Conservation (phyloP, 352 stramenopile genomes). For the Thalassiosira allenii region DNA sequence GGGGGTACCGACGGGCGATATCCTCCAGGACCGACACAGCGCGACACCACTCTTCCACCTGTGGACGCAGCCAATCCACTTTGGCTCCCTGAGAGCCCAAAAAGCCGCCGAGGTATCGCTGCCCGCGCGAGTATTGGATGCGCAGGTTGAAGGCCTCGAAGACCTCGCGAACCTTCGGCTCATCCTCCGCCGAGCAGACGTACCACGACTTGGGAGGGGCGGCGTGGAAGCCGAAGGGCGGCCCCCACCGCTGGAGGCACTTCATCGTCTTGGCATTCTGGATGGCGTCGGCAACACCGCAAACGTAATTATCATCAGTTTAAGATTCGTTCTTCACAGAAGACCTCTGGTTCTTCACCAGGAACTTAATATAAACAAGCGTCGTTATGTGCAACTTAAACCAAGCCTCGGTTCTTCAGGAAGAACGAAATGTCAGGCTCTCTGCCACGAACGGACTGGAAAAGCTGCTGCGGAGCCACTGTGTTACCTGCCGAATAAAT, state of each 20-base stretch:
- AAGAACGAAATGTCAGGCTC: slow-evolving; percentile 85
- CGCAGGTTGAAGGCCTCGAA: slow-evolving; percentile 7
- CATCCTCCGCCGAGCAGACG: slow-evolving; percentile 27
- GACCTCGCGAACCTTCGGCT: not conserved
- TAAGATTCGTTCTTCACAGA: no score
- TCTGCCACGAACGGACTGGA: slow-evolving; percentile 76
- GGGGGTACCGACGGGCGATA: no score
- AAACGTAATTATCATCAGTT: no score
- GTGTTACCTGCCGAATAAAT: slow-evolving; percentile 84
- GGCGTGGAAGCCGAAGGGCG: not conserved
- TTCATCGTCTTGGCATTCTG: no score
- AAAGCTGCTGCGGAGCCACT: slow-evolving; percentile 75
- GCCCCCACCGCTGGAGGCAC: no score
- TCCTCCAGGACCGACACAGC: not conserved
- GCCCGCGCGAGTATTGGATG: slow-evolving; percentile 23
- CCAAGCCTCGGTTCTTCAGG: slow-evolving; percentile 80
- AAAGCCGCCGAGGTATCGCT: slow-evolving; percentile 36
- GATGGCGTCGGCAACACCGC: no score
- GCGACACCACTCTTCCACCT: slow-evolving; percentile 20
- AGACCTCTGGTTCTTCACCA: no score
- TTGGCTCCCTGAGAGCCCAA: slow-evolving; percentile 11
- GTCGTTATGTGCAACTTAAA: no score
- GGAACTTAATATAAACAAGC: no score
- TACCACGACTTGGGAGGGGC: slow-evolving; percentile 9
- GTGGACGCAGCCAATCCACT: slow-evolving; percentile 13